Evolutionary conservation across 208 protist species (phyloP), one percentile per base, ranked within the genome.

Genomic region (Leishmania martiniquensis): DNA sequence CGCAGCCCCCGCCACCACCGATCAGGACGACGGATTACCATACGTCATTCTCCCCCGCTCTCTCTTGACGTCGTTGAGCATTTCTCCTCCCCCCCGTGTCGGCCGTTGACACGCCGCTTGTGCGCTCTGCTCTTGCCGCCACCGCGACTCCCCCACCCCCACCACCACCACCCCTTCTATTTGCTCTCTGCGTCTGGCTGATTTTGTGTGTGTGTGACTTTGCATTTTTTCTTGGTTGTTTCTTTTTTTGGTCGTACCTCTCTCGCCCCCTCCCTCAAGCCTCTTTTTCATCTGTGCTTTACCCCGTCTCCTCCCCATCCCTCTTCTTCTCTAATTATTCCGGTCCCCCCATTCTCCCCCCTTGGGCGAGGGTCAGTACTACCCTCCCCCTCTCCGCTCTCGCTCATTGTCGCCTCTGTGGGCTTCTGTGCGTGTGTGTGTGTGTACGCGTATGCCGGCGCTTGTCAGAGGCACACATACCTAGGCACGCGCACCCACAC

Each of bases 261-360:
- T 12, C 51, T n/a, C 5, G 51, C 51, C 4, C 13, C 4, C 55
- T 32, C 49, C 10, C 17, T 52, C 49, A 15, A 52, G 49, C 17
- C 39, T 54, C 73, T 47, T 67, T 17, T 77, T 49, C 49, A 52
- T 15, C 49, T 52, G 49, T 62, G 39, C 47, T 62, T 66, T 77
- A 25, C 54, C 44, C 49, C 37, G 57, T 59, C 7, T 52, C n/a
- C 12, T 44, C 54, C 3, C 20, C 54, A n/a, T 71, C 47, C 32
- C 62, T 45, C 37, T 20, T 37, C 29, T 44, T 13, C 37, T 10
- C 34, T 45, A 4, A 2, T 67, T 67, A 12, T 4, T 25, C 25
- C 20, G 15, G 34, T 67, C n/a, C 12, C 0, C 34, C 13, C 12
- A 29, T 44, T 42, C 6, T 17, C 44, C 6, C 37, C 34, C 15